Base-by-base conservation (phyloP, 78 protist species). In the Speleostelium caveatum region DNA sequence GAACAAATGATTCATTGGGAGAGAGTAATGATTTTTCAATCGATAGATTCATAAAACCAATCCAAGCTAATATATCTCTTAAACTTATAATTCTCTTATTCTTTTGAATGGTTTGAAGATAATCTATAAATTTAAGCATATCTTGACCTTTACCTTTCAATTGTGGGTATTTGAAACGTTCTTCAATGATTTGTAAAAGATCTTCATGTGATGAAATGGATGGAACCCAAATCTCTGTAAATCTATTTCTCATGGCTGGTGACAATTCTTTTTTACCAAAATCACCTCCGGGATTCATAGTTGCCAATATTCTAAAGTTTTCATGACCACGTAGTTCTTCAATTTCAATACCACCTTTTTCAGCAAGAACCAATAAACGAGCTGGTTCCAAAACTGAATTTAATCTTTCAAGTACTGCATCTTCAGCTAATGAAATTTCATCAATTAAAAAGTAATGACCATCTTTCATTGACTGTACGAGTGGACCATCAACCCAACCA, bases 281-380 rank as follows among this genome's bases (percentile, higher is more conserved):
- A 71, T 99, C 99, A 12, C 99, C 99, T 26, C 99, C 99, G 0
- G 99, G 99, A 72, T 99, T 99, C 99, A 99, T 98, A 19, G 99
- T 99, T 26, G 99, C 99, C 41, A 98, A 12, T 2, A 99, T 58
- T n/a, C 97, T 63, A 76, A 99, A 99, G n/a, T 12, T 7, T 14
- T 76, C 75, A 30, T 24, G 63, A 17, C 92, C 96, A 51, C 83
- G 60, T 2, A 80, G 28, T 49, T 87, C 96, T 36, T 95, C 96
- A 19, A 88, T 71, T 12, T 90, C 86, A 28, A 35, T 17, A 4
- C 91, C 95, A 38, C 80, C 96, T 56, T 96, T 96, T 67, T 98
- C 99, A 7, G 99, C 97, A 17, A 99, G 77, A 1, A 91, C 75
- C 17, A 99, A 75, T 22, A 79, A 38, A 6, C 99, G 61, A 6